These are phyloP conservation scores for Achaetomiella virescens DNA, from an alignment of 495 filamentous ascomycete genomes.

Conservation along the genomic window DNA sequence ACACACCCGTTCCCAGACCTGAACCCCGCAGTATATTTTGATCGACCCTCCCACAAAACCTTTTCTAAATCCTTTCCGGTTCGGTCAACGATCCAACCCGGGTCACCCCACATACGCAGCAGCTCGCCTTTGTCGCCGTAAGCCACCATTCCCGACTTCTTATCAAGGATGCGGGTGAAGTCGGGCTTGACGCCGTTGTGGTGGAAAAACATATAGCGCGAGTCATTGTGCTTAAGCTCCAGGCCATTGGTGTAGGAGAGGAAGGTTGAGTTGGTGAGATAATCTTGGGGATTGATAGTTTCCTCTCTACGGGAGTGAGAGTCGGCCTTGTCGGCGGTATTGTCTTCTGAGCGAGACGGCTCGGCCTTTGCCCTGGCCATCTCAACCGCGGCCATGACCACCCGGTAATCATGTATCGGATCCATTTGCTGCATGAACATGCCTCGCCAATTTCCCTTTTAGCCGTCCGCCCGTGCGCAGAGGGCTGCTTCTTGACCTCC, in stretches of 20 bases:
- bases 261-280: slow-evolving; percentile 11
- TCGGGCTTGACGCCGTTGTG: slow-evolving; percentile 52
- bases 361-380: not conserved
- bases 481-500: slow-evolving; percentile 32
- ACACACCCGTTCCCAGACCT: too few species aligned
- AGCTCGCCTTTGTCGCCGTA: slow-evolving; percentile 14
- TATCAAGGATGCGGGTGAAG: slow-evolving; percentile 24
- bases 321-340: not conserved
- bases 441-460: slow-evolving; percentile 14
- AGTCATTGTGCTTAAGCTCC: not conserved
- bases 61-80: slow-evolving; percentile 46
- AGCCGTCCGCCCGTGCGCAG: slow-evolving; percentile 7
- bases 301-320: not conserved
- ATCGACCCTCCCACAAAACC: slow-evolving; percentile 45
- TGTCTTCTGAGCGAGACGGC: too few species aligned
- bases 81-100: slow-evolving; percentile 30
- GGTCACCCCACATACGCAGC: slow-evolving; percentile 23
- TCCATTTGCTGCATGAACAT: slow-evolving; percentile 24
- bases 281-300: not conserved
- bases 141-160: not conserved
- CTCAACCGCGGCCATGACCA: slow-evolving; percentile 13
- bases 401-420: slow-evolving; percentile 23
- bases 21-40: slow-evolving; percentile 43
- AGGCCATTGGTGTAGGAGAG: slow-evolving; percentile 3
- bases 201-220: slow-evolving; percentile 46